A percentile compares a stretch with the other conserved stretches of the same genome.
phyloP scores from a whole-genome alignment of 164 flowering plant genomes.

The Vitis rotundifolia region DNA sequence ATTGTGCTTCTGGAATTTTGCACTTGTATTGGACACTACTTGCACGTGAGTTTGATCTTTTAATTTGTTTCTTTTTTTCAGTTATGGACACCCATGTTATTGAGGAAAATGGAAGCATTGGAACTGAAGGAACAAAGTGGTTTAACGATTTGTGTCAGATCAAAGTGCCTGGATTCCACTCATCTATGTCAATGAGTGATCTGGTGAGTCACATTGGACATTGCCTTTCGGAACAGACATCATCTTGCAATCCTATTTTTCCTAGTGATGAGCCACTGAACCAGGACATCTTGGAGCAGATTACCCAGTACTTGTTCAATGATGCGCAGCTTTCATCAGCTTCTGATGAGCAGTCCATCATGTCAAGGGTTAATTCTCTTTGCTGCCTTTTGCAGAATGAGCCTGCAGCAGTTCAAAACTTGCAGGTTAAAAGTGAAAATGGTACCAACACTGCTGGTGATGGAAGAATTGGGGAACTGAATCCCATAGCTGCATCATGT shows the following conservation, averaged over 20 bases:
- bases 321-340: constrained; percentile 22
- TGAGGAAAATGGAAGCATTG: constrained; percentile 15
- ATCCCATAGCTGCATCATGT: neutral
- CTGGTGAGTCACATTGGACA: constrained; percentile 31
- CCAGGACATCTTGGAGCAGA: constrained; percentile 25
- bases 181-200: constrained; percentile 40
- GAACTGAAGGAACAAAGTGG: constrained; percentile 2
- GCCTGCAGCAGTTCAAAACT: constrained; percentile 7
- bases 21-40: too few relatives aligned
- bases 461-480: neutral
- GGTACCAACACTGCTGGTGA: neutral
- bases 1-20: too few relatives aligned
- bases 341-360: constrained; percentile 35
- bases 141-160: constrained; percentile 16
- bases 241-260: constrained; percentile 15
- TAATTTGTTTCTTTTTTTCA: constrained; percentile 1
- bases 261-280: constrained; percentile 6
- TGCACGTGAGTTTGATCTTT: too few relatives aligned
- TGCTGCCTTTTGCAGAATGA: constrained; percentile 39
- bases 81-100: constrained; percentile 21
- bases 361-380: constrained; percentile 47
- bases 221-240: constrained; percentile 26
- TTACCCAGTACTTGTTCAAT: constrained; percentile 27
- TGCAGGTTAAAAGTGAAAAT: neutral
- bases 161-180: constrained; percentile 31